Base-by-base conservation (phyloP, 78 protist genomes). In the Dictyostelium citrinum region DNA sequence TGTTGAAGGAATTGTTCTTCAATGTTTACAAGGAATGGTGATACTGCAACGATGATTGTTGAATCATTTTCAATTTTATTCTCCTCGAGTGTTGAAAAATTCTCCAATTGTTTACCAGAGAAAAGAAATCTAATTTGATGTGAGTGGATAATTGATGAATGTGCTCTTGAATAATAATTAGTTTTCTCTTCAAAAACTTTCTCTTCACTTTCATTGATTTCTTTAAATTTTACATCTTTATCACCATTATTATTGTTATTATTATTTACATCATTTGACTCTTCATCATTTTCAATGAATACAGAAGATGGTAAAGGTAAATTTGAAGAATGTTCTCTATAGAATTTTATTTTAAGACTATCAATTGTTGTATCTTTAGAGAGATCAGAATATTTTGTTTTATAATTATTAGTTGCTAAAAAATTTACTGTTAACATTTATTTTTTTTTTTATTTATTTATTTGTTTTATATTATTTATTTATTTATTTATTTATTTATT, bases 31-130 rank as follows among this genome's bases (percentile, higher is more conserved):
- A 35, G 46, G 51, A 84, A 46, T 20, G 91, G 91, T 14, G 71
- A 51, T 22, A 74, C 74, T 8, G 82, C 74, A 22, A 84, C 82
- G 10, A 84, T 0, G 5, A 84, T 37, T 16, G 91, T 84, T n/a
- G 20, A 17, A 14, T 33, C 82, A 55, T 74, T 71, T 7, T 9
- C 58, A n/a, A 84, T 74, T 8, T 27, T 35, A 24, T 74, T 74
- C 5, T 84, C 91, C 9, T 10, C 82, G 7, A 84, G 10, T 2
- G 91, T 84, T 11, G 82, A 37, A 45, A 60, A 61, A 9, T 49
- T 37, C 22, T 76, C 76, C 11, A 85, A 61, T 85, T 85, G 92
- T 77, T 60, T 85, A 41, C 92, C 92, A 27, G 41, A 20, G 27
- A 76, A 85, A 8, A 85, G 37, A 2, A 85, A 37, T 43, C 91